Percentiles rank a stretch among this genome's conserved stretches.
Evolutionary conservation across 345 rosid species (phyloP).

Genomic region (Sisymbrium altissimum): DNA sequence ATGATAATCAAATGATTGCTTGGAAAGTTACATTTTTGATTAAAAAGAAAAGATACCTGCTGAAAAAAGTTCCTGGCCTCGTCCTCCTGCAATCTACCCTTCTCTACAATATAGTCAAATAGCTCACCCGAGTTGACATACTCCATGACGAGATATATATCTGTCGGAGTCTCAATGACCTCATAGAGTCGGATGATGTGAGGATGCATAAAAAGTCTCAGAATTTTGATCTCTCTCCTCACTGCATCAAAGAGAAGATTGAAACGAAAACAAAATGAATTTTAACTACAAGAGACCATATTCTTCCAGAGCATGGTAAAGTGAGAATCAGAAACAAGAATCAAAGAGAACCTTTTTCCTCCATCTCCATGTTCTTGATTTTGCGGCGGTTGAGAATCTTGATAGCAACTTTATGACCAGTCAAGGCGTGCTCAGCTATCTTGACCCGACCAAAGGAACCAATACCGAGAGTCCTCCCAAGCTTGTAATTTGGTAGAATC

Average conservation of each 20-base stretch:
- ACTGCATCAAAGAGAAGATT: slow-evolving; percentile 45
- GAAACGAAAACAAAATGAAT: background rate
- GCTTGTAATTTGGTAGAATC: slow-evolving; percentile 65
- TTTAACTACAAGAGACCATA: background rate
- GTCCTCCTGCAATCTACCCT: slow-evolving; percentile 86
- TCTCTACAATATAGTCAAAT: slow-evolving; percentile 90
- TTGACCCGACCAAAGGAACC: slow-evolving; percentile 96
- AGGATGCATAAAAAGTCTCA: slow-evolving; percentile 95
- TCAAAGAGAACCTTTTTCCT: slow-evolving; percentile 67
- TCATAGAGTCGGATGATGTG: slow-evolving; percentile 89
- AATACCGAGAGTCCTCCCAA: slow-evolving; percentile 82
- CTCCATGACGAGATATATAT: slow-evolving; percentile 87
- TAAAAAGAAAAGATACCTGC: slow-evolving; percentile 53
- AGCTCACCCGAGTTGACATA: slow-evolving; percentile 94
- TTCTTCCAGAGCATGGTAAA: background rate
- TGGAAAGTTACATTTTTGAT: slow-evolving; percentile 3
- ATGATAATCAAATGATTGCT: background rate
- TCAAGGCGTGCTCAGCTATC: slow-evolving; percentile 79
- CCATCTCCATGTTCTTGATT: slow-evolving; percentile 80
- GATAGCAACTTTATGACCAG: slow-evolving; percentile 91
- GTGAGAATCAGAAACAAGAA: background rate
- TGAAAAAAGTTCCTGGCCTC: slow-evolving; percentile 92
- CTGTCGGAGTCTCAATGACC: slow-evolving; percentile 80
- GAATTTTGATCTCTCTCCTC: slow-evolving; percentile 85
- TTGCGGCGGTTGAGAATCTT: slow-evolving; percentile 89